phyloP scores from a whole-genome alignment of 2,329 filamentous ascomycete species.

The Hawksworthiomyces lignivorus region DNA sequence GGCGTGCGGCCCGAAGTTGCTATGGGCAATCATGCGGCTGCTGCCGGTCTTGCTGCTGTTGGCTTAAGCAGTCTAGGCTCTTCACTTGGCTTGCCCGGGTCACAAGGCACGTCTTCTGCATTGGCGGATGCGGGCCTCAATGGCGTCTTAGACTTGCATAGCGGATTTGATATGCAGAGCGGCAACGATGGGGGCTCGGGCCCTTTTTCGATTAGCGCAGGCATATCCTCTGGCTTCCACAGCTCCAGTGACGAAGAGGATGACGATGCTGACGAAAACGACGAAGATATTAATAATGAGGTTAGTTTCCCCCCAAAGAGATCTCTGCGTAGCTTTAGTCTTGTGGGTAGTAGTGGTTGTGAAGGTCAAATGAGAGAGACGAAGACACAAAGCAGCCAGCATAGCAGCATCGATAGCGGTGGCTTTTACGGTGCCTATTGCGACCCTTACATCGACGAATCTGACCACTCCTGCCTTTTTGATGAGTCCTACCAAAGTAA shows the following conservation, averaged over 20 bases:
- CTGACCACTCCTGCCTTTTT: no score
- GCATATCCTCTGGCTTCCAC: conserved; percentile 79
- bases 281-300: conserved; percentile 65
- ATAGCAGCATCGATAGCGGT: neutral
- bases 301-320: conserved; percentile 36
- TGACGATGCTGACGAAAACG: conserved; percentile 81
- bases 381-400: neutral
- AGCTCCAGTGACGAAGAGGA: conserved; percentile 95
- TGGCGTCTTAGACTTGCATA: conserved; percentile 61
- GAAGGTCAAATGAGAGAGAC: neutral
- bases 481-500: no score
- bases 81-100: conserved; percentile 27
- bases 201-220: conserved; percentile 63
- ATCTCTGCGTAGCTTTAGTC: no score
- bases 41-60: conserved; percentile 36
- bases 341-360: no score
- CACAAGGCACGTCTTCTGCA: conserved; percentile 50
- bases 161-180: conserved; percentile 6
- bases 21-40: conserved; percentile 63
- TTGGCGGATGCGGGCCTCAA: conserved; percentile 77
- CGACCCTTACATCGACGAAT: no score
- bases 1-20: conserved; percentile 89
- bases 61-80: conserved; percentile 39
- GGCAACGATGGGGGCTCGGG: conserved; percentile 53
- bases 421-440: no score